Percentiles rank a stretch among this genome's conserved stretches.
Evolutionary conservation across 345 rosid genomes (phyloP).

Genomic region (Moricandia moricandioides): DNA sequence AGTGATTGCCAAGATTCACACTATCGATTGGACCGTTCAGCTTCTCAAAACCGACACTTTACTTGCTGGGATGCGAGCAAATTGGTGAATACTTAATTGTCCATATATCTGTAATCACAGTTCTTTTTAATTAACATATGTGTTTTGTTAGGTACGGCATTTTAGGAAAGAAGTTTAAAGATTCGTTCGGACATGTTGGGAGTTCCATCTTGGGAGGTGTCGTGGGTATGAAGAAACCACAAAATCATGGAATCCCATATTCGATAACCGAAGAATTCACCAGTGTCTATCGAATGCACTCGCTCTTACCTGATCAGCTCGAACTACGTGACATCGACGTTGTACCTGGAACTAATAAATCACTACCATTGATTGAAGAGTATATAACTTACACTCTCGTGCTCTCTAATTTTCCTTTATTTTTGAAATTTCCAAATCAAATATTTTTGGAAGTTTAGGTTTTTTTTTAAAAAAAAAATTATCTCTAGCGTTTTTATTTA

Average conservation of each 20-base stretch:
- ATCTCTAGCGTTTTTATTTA: too few species aligned
- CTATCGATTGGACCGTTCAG: constrained; percentile 68
- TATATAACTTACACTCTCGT: constrained; percentile 2
- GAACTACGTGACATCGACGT: constrained; percentile 38
- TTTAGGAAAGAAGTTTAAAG: constrained; percentile 61
- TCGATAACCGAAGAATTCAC: constrained; percentile 66
- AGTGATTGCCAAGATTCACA: constrained; percentile 65
- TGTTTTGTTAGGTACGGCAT: constrained; percentile 36
- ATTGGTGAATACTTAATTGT: constrained; percentile 39
- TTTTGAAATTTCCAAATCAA: neutral
- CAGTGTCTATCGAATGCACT: constrained; percentile 59
- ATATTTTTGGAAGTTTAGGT: neutral
- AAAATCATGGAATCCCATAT: constrained; percentile 59
- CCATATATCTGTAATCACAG: neutral
- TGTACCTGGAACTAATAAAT: constrained; percentile 39
- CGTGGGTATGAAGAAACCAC: constrained; percentile 47
- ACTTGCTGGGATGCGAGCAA: constrained; percentile 55
- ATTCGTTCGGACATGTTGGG: constrained; percentile 54
- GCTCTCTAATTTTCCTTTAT: neutral
- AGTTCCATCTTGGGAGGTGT: constrained; percentile 43
- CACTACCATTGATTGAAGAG: constrained; percentile 40
- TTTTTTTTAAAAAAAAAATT: too few species aligned
- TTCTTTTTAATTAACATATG: neutral
- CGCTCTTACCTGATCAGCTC: constrained; percentile 51
- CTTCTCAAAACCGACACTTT: constrained; percentile 60